Evolutionary conservation across 352 stramenopile genomes (phyloP).

Genomic region (Globisporangium cederbergense): DNA sequence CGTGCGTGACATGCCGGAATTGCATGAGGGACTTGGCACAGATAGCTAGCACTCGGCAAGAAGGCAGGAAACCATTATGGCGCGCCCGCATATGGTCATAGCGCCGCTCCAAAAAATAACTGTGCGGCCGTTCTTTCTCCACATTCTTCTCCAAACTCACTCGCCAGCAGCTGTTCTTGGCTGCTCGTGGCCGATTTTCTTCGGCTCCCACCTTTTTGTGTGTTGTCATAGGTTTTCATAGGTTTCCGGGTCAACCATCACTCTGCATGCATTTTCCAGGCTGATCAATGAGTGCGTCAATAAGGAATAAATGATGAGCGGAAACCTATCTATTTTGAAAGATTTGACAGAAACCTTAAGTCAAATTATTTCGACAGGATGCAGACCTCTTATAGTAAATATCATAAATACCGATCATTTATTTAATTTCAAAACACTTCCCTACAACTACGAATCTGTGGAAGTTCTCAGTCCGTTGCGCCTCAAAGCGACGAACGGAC

Average conservation of each 20-base stretch:
- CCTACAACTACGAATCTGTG: not conserved
- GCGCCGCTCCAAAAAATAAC: not conserved
- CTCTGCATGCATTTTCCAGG: not conserved
- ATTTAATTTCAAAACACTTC: too few species aligned
- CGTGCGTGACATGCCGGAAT: not conserved
- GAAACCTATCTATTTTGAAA: not conserved
- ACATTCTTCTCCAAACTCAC: slow-evolving; percentile 8
- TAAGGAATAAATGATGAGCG: not conserved
- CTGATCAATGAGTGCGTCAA: not conserved
- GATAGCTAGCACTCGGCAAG: not conserved
- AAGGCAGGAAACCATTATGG: not conserved
- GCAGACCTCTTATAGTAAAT: not conserved
- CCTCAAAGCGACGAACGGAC: not conserved
- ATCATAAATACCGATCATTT: not conserved
- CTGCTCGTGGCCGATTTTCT: not conserved
- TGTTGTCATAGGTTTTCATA: too few species aligned
- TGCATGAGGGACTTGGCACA: not conserved
- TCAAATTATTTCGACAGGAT: not conserved
- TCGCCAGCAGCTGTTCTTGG: not conserved
- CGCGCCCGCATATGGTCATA: not conserved
- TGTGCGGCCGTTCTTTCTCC: not conserved
- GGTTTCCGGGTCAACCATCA: not conserved
- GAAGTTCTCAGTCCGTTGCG: not conserved
- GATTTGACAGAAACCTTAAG: not conserved
- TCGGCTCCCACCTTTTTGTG: slow-evolving; percentile 5